These are phyloP conservation scores for Diaporthe ampelina DNA, from an alignment of 2,329 filamentous ascomycete species.

Conservation along the genomic window DNA sequence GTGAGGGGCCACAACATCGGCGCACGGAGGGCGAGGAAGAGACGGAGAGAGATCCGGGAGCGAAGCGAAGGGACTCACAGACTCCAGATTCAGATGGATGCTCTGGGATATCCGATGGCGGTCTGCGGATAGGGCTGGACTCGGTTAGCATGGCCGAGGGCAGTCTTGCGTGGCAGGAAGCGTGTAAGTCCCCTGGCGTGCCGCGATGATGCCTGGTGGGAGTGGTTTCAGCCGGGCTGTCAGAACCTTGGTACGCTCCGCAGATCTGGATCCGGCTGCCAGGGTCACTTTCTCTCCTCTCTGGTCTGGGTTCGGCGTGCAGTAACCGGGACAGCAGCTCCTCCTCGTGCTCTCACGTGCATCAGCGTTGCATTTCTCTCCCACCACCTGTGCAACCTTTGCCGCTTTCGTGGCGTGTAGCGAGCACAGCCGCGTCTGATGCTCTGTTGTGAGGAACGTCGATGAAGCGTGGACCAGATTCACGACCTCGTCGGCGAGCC, in stretches of 20 bases:
- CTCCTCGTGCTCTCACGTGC: neutral
- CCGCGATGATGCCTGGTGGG: slow-evolving; percentile 18
- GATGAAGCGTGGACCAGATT: slow-evolving; percentile 16
- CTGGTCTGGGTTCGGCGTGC: too few relatives aligned
- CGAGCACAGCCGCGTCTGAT: neutral
- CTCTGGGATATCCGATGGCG: neutral
- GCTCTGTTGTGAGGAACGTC: neutral
- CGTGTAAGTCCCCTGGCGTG: neutral
- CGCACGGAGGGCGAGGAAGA: neutral
- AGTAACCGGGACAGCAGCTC: neutral
- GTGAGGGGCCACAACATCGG: neutral
- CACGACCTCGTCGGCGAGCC: neutral
- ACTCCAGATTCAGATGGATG: neutral
- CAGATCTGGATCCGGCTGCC: slow-evolving; percentile 20
- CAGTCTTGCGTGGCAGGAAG: neutral
- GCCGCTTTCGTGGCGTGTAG: slow-evolving; percentile 14
- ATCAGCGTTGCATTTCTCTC: neutral
- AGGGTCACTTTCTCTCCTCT: neutral
- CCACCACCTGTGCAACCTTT: neutral
- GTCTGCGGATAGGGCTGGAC: slow-evolving; percentile 25
- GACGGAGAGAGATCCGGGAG: neutral
- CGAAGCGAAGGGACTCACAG: neutral
- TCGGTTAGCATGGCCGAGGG: slow-evolving; percentile 17
- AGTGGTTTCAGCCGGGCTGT: slow-evolving; percentile 21
- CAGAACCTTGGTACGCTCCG: slow-evolving; percentile 19